Evolutionary conservation across 495 filamentous ascomycete species (phyloP).

Genomic region (Podospora appendiculata): DNA sequence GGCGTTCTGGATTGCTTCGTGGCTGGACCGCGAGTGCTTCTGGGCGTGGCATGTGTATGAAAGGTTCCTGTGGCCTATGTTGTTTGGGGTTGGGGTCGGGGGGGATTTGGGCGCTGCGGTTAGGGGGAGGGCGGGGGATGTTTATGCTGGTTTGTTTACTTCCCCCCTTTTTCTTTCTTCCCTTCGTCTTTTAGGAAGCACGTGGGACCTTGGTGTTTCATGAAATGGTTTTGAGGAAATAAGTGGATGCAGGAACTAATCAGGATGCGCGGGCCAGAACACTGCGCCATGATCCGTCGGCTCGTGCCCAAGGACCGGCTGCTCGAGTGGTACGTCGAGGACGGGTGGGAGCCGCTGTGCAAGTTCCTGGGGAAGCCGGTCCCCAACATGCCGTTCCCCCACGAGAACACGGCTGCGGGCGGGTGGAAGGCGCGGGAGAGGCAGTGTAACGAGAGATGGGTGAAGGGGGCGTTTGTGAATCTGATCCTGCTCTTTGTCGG

Average conservation of each 20-base stretch:
- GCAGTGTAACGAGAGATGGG: constrained; percentile 22
- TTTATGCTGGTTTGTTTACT: neutral
- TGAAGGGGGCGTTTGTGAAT: constrained; percentile 19
- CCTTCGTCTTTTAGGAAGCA: too few species aligned
- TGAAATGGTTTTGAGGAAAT: neutral
- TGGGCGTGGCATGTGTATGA: constrained; percentile 23
- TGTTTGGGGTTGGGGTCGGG: constrained; percentile 14
- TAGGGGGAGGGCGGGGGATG: constrained; percentile 13
- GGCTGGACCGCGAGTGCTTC: constrained; percentile 17
- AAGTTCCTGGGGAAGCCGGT: constrained; percentile 36
- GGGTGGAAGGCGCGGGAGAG: constrained; percentile 19
- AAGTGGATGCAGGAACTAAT: neutral
- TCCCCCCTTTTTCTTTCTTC: neutral
- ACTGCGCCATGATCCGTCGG: constrained; percentile 21
- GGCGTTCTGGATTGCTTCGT: constrained; percentile 15
- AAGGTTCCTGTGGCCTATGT: constrained; percentile 17
- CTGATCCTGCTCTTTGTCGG: constrained; percentile 6
- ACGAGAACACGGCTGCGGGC: constrained; percentile 17
- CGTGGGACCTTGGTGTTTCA: neutral
- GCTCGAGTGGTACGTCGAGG: constrained; percentile 38
- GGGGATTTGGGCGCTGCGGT: constrained; percentile 16
- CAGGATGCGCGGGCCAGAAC: constrained; percentile 8
- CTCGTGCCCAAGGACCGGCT: constrained; percentile 35
- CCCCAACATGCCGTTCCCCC: constrained; percentile 35
- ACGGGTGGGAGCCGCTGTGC: constrained; percentile 46